Percentiles rank a stretch among this genome's conserved stretches.
phyloP scores from a whole-genome alignment of 768 basidiomycete species.

The Amanita pallidorosea region DNA sequence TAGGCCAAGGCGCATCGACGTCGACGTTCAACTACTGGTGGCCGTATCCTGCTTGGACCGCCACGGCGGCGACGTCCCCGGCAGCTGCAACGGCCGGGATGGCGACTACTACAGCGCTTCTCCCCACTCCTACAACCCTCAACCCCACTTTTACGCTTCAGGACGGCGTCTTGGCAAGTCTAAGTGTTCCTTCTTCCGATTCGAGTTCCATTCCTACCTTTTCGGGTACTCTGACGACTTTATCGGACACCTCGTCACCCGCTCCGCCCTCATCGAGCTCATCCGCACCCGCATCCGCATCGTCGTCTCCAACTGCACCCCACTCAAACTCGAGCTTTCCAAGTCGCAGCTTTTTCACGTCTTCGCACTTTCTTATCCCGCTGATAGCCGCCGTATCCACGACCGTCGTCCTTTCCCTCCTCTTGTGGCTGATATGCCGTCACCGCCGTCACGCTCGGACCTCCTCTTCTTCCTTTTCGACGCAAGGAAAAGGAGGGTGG shows the following conservation, averaged over 20 bases:
- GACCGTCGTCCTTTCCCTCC: slow-evolving; percentile 17
- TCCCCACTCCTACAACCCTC: not conserved
- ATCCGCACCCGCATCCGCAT: not conserved
- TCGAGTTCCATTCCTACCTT: not conserved
- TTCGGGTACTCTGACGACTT: not conserved
- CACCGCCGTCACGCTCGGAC: slow-evolving; percentile 4
- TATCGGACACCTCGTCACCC: not conserved
- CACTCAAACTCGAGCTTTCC: not conserved
- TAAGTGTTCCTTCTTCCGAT: not conserved
- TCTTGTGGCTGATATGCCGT: slow-evolving; percentile 24
- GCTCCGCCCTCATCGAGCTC: not conserved
- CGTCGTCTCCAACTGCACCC: not conserved
- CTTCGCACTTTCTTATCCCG: slow-evolving; percentile 19
- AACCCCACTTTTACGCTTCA: not conserved
- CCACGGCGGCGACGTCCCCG: not conserved
- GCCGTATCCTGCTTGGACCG: slow-evolving; percentile 21
- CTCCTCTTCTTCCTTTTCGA: not conserved
- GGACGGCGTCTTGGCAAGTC: not conserved
- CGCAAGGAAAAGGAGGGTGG: slow-evolving; percentile 6
- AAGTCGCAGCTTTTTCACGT: slow-evolving; percentile 10
- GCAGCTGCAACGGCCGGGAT: slow-evolving; percentile 1
- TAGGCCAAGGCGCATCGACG: slow-evolving; percentile 8
- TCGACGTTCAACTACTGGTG: slow-evolving; percentile 25
- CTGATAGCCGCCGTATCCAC: slow-evolving; percentile 18
- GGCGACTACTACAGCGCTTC: not conserved